These are phyloP conservation scores for Hygrocybe punicea DNA, from an alignment of 768 basidiomycete species.

Conservation along the genomic window DNA sequence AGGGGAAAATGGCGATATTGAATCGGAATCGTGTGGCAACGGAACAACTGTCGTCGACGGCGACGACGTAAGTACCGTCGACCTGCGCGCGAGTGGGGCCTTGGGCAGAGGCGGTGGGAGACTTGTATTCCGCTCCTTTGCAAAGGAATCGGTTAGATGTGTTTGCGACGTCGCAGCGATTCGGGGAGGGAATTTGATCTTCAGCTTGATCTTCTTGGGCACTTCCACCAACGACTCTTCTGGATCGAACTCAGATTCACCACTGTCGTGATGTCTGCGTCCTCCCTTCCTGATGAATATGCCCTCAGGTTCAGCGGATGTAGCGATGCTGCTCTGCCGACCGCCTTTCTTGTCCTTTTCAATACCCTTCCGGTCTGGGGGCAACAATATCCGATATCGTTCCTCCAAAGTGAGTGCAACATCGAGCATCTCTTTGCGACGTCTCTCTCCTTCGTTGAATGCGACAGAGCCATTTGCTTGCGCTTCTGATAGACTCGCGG, in stretches of 20 bases:
- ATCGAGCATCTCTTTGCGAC: conserved; percentile 70
- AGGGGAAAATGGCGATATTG: background rate
- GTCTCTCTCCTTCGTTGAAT: conserved; percentile 65
- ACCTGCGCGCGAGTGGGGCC: background rate
- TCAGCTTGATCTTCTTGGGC: conserved; percentile 36
- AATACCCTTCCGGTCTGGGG: conserved; percentile 50
- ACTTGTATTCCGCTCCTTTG: conserved; percentile 24
- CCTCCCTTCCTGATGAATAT: conserved; percentile 7
- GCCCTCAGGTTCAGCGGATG: conserved; percentile 25
- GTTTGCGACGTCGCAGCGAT: background rate
- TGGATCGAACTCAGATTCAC: conserved; percentile 25
- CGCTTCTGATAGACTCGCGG: conserved; percentile 25
- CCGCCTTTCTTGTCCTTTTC: conserved; percentile 25
- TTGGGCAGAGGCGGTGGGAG: background rate
- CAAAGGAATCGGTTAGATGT: too few relatives aligned
- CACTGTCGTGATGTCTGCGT: conserved; percentile 25
- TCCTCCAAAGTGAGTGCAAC: conserved; percentile 63
- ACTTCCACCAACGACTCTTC: conserved; percentile 21
- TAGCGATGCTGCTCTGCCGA: conserved; percentile 12
- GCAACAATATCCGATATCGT: conserved; percentile 71
- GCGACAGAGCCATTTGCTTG: conserved; percentile 39
- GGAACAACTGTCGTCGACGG: background rate
- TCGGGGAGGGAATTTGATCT: conserved; percentile 19
- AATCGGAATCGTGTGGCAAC: background rate
- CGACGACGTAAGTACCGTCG: background rate